A percentile compares a stretch with the other conserved stretches of the same genome.
phyloP scores from a whole-genome alignment of 192 early-diverging fungal species.

The Neocallimastix lanati region DNA sequence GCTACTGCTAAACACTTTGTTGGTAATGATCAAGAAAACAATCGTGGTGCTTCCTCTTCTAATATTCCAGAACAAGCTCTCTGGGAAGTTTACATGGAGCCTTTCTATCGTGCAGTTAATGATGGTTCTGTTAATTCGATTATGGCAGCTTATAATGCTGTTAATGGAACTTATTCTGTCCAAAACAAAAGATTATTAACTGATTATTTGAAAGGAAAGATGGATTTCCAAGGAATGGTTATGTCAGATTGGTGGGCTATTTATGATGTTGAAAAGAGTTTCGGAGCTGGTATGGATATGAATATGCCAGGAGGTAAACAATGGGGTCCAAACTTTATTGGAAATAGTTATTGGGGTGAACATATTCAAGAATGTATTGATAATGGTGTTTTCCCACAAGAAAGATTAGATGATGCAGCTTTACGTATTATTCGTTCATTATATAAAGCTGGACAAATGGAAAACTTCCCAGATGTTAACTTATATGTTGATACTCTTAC shows the following conservation, averaged over 20 bases:
- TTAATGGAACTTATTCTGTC: constrained; percentile 36
- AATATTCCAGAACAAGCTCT: constrained; percentile 29
- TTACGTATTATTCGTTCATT: too few species aligned
- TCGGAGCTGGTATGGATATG: constrained; percentile 28
- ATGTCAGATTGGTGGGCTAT: constrained; percentile 41
- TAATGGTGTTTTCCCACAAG: neutral
- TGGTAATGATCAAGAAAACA: constrained; percentile 27
- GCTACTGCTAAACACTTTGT: constrained; percentile 29
- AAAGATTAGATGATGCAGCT: too few species aligned
- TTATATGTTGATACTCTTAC: too few species aligned
- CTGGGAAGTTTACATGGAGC: constrained; percentile 32
- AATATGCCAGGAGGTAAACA: neutral
- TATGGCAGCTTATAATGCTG: constrained; percentile 42
- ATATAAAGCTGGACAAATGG: too few species aligned
- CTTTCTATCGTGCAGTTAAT: constrained; percentile 25
- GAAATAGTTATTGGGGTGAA: too few species aligned
- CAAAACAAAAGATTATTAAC: constrained; percentile 22
- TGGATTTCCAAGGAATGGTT: constrained; percentile 43
- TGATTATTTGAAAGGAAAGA: constrained; percentile 22
- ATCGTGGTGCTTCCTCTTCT: constrained; percentile 9
- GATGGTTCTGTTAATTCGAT: constrained; percentile 30
- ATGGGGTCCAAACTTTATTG: too few species aligned
- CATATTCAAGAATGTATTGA: neutral
- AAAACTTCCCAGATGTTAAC: too few species aligned
- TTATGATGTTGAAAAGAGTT: constrained; percentile 9